phyloP scores from a whole-genome alignment of 2,329 filamentous ascomycete species.

The Ceratocystis colombiana region DNA sequence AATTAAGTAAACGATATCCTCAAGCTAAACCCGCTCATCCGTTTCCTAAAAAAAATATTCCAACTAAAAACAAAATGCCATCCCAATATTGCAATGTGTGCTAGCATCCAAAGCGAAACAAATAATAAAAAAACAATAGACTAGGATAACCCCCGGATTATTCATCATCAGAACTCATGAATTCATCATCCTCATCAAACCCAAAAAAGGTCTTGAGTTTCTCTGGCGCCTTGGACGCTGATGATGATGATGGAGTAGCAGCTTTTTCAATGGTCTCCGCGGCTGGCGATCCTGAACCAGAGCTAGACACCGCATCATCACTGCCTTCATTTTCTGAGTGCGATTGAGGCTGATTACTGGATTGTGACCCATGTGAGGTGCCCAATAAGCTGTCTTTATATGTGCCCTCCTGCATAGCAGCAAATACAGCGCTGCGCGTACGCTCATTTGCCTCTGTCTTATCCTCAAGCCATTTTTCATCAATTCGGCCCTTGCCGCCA shows the following conservation, averaged over 20 bases:
- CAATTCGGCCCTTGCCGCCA: constrained; percentile 57
- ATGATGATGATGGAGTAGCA: background rate
- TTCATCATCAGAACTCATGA: constrained; percentile 53
- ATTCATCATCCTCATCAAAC: constrained; percentile 71
- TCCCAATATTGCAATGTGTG: constrained; percentile 8
- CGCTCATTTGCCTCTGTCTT: constrained; percentile 84
- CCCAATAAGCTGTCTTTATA: constrained; percentile 51
- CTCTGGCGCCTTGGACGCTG: constrained; percentile 32
- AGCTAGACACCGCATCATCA: background rate
- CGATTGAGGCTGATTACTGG: constrained; percentile 30
- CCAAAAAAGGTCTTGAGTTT: constrained; percentile 53
- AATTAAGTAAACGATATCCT: constrained; percentile 2
- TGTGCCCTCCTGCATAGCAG: constrained; percentile 55
- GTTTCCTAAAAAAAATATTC: background rate
- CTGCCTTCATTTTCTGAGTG: constrained; percentile 29
- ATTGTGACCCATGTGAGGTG: constrained; percentile 43
- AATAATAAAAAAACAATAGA: background rate
- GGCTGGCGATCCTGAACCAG: constrained; percentile 26
- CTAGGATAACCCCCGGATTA: background rate
- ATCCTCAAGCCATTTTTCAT: constrained; percentile 89
- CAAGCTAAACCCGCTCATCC: constrained; percentile 8
- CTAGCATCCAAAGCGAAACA: constrained; percentile 6
- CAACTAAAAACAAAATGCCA: background rate
- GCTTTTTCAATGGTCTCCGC: background rate
- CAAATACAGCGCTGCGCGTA: constrained; percentile 64